Percentiles rank a stretch among this genome's conserved stretches.
Conservation (phyloP, 2,329 filamentous ascomycete species). For the Arthroderma sp. region DNA sequence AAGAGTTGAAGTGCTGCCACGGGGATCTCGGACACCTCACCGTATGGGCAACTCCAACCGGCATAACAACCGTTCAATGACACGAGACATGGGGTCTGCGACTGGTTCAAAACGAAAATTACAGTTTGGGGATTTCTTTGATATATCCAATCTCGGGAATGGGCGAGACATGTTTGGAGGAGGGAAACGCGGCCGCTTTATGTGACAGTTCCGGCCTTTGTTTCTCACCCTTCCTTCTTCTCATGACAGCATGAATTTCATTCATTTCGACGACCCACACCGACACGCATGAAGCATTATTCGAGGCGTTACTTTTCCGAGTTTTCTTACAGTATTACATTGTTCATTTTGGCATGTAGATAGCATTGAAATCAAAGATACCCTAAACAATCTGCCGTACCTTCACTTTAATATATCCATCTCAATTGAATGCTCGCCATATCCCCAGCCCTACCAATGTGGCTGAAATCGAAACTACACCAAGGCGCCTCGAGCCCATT, state of each 20-base stretch:
- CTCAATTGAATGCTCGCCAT: conserved; percentile 41
- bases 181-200: conserved; percentile 36
- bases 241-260: conserved; percentile 5
- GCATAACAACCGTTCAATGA: conserved; percentile 23
- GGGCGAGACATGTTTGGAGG: conserved; percentile 31
- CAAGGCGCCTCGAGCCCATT: conserved; percentile 54
- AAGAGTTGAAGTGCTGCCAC: conserved; percentile 31
- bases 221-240: neutral
- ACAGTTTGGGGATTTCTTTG: conserved; percentile 37
- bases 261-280: neutral
- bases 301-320: conserved; percentile 4
- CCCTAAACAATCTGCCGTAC: conserved; percentile 2
- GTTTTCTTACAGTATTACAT: conserved; percentile 6
- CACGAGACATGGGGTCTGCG: conserved; percentile 25
- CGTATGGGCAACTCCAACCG: conserved; percentile 27
- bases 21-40: conserved; percentile 27
- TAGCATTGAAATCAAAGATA: conserved; percentile 10
- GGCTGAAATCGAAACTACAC: conserved; percentile 55
- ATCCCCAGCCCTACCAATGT: conserved; percentile 57
- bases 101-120: conserved; percentile 37
- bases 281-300: conserved; percentile 2
- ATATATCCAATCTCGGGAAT: conserved; percentile 33
- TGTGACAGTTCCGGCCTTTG: conserved; percentile 15
- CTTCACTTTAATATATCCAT: neutral
- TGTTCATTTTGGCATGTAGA: conserved; percentile 2